Evolutionary conservation across 352 stramenopile species (phyloP).

Genomic region (Phytophthora cactorum): DNA sequence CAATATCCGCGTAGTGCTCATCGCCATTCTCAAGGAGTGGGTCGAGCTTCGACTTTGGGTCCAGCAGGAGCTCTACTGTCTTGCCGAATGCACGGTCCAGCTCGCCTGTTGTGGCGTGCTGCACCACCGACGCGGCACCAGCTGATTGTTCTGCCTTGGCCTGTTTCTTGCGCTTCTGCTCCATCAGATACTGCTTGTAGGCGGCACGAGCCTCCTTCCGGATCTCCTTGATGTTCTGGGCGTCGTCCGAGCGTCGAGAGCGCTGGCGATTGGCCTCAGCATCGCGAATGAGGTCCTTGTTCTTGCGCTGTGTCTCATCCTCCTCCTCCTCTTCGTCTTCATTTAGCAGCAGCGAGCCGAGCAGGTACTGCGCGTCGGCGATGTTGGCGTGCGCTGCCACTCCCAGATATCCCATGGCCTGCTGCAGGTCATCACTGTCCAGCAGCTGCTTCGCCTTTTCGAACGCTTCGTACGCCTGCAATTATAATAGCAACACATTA

Average conservation of each 20-base stretch:
- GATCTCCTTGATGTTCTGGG: constrained; percentile 75
- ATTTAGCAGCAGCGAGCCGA: constrained; percentile 66
- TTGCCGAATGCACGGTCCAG: constrained; percentile 78
- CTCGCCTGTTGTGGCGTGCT: constrained; percentile 60
- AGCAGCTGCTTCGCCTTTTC: constrained; percentile 69
- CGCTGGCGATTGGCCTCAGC: constrained; percentile 74
- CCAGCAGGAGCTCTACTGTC: constrained; percentile 71
- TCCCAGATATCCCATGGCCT: constrained; percentile 67
- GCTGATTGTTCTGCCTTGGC: constrained; percentile 15
- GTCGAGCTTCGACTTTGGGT: constrained; percentile 60
- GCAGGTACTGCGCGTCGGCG: constrained; percentile 76
- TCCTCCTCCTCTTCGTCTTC: constrained; percentile 53
- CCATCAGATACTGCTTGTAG: constrained; percentile 78
- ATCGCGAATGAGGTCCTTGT: constrained; percentile 63
- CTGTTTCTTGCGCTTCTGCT: constrained; percentile 49
- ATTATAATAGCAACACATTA: background rate
- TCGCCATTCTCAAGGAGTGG: constrained; percentile 41
- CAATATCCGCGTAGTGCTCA: constrained; percentile 17
- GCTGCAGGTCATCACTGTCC: constrained; percentile 54
- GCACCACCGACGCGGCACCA: constrained; percentile 43
- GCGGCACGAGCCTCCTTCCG: constrained; percentile 74
- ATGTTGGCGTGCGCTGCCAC: constrained; percentile 71
- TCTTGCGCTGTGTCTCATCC: constrained; percentile 29
- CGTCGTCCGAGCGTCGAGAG: constrained; percentile 49
- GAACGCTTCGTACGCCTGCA: constrained; percentile 53